Conservation (phyloP, 2,329 filamentous ascomycete genomes). For the Penicillium sp. region DNA sequence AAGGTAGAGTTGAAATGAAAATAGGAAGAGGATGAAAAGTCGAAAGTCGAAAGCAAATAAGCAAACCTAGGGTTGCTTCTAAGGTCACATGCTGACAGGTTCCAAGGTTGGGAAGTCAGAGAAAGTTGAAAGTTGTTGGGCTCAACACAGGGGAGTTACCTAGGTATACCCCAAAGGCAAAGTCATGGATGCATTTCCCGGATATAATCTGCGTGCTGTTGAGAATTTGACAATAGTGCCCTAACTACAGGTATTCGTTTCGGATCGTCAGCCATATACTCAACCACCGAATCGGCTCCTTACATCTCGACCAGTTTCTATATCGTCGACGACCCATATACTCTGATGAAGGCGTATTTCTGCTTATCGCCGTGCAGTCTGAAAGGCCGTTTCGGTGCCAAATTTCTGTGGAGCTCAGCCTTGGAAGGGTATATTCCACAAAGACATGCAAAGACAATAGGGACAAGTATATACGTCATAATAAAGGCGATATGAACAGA, state of each 20-base stretch:
- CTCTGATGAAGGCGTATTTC: slow-evolving; percentile 11
- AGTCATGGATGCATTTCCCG: slow-evolving; percentile 36
- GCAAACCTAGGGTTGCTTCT: too few relatives aligned
- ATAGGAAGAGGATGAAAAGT: too few relatives aligned
- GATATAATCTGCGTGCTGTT: not conserved
- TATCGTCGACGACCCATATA: slow-evolving; percentile 8
- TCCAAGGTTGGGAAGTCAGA: slow-evolving; percentile 7
- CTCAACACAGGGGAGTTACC: slow-evolving; percentile 45
- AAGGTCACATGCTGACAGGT: too few relatives aligned
- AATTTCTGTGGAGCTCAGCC: slow-evolving; percentile 5
- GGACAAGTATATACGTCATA: slow-evolving; percentile 6
- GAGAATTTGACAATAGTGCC: slow-evolving; percentile 35
- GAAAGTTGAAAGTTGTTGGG: slow-evolving; percentile 37
- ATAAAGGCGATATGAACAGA: not conserved
- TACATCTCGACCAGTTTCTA: slow-evolving; percentile 19
- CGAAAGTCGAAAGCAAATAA: too few relatives aligned
- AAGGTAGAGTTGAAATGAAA: too few relatives aligned
- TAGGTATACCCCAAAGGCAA: slow-evolving; percentile 37
- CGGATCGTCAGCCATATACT: slow-evolving; percentile 46
- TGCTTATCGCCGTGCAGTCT: slow-evolving; percentile 16
- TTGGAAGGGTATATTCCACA: too few relatives aligned
- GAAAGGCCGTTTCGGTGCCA: slow-evolving; percentile 4
- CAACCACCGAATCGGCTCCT: slow-evolving; percentile 43
- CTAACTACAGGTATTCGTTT: slow-evolving; percentile 49
- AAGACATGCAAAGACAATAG: not conserved